Evolutionary conservation across 2,329 filamentous ascomycete genomes (phyloP).

Genomic region (Balansia obtecta): DNA sequence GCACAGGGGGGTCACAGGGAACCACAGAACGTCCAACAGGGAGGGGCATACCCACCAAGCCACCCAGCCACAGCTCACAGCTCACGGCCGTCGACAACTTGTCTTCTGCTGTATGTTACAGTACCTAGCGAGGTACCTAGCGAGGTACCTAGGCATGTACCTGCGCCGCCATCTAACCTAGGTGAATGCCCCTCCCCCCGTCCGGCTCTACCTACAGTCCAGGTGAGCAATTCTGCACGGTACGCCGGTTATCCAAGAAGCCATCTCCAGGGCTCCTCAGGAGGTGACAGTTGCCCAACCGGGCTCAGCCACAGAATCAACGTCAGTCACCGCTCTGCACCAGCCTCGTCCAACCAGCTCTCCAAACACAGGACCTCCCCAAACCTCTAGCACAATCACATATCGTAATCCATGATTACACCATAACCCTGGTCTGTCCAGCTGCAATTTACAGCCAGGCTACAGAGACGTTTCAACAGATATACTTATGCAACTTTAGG

Average conservation of each 20-base stretch:
- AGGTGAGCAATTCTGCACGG: no score
- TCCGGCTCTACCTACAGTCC: background rate
- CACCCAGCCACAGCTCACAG: background rate
- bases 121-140: no score
- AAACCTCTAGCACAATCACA: background rate
- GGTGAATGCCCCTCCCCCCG: background rate
- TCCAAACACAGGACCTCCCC: background rate
- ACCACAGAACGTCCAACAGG: conserved; percentile 1
- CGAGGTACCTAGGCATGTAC: background rate
- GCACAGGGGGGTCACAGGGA: background rate
- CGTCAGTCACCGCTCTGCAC: background rate
- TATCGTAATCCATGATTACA: background rate
- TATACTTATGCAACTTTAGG: no score
- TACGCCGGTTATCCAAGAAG: background rate
- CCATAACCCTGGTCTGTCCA: background rate
- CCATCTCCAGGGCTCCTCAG: no score
- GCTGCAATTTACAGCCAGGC: background rate
- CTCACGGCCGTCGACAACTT: conserved; percentile 6
- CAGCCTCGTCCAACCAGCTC: background rate
- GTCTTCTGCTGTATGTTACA: no score
- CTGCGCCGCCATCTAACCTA: background rate
- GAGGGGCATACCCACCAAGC: conserved; percentile 7
- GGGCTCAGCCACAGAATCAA: background rate
- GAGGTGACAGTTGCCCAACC: background rate
- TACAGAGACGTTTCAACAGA: no score